Evolutionary conservation across 163 green algal species (phyloP).

Genomic region (Prototheca wickerhamii): DNA sequence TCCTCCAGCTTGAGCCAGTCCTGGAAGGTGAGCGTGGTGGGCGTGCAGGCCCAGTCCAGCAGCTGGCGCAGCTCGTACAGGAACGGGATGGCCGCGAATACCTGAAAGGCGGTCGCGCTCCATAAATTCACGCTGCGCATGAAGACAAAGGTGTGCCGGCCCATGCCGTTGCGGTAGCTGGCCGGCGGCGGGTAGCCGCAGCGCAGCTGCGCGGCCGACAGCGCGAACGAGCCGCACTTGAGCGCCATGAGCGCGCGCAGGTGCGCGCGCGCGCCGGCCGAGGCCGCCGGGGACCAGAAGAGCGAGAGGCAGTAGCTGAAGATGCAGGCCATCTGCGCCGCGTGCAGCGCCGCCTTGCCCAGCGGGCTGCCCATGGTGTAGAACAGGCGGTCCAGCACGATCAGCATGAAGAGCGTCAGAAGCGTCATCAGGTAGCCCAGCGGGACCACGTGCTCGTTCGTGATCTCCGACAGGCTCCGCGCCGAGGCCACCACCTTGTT

Average conservation of each 20-base stretch:
- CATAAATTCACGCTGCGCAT: constrained; percentile 43
- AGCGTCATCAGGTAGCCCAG: constrained; percentile 61
- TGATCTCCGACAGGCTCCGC: constrained; percentile 41
- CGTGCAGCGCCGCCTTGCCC: constrained; percentile 49
- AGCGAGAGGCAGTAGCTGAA: constrained; percentile 36
- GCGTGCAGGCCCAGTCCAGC: constrained; percentile 65
- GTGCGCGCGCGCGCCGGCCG: constrained; percentile 24
- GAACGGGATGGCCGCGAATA: constrained; percentile 66
- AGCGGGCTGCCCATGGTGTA: constrained; percentile 53
- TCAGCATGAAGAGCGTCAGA: constrained; percentile 60
- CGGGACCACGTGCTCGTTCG: constrained; percentile 57
- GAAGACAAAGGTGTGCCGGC: constrained; percentile 62
- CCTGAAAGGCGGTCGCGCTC: constrained; percentile 39
- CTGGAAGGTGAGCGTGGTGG: constrained; percentile 53
- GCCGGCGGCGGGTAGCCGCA: constrained; percentile 58
- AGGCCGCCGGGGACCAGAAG: constrained; percentile 41
- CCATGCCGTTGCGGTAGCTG: constrained; percentile 42
- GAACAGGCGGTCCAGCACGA: constrained; percentile 56
- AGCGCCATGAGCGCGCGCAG: constrained; percentile 53
- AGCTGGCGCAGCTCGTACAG: constrained; percentile 75
- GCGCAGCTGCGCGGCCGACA: constrained; percentile 64
- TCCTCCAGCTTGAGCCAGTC: constrained; percentile 87
- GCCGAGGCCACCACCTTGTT: constrained; percentile 31
- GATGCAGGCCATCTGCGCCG: constrained; percentile 39
- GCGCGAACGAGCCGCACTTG: constrained; percentile 38